Evolutionary conservation across 2,329 filamentous ascomycete genomes (phyloP), one percentile per base, ranked within the genome.

Genomic region (Neofusicoccum kwambonambiense): DNA sequence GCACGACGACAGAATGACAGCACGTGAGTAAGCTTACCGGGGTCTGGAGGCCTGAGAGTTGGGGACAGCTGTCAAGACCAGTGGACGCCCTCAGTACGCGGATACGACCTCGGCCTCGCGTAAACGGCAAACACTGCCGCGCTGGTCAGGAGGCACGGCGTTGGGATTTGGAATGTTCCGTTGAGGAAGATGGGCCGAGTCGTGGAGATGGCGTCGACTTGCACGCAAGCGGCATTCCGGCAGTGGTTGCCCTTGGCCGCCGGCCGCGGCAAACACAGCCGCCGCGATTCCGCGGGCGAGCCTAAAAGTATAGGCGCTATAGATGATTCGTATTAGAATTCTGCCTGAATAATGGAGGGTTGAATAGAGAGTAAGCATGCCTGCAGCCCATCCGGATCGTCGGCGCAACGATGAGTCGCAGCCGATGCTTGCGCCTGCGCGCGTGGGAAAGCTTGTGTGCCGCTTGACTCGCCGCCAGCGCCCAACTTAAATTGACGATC

Each of bases 161-260:
- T 60, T 60, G 42, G 56, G 54, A 47, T 60, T 49, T 60, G 56
- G 56, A 60, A 60, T 60, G 56, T 60, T 60, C 56, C 56, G 56
- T 47, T 60, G 56, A 37, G 54, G 8, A 51, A 35, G 54, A 44
- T 42, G 37, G 52, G 52, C 52, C 41, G 54, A 58, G 54, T 58
- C 54, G 54, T 47, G 54, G 41, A 60, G 56, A 60, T 60, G 41
- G 56, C 54, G 52, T 42, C 35, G 52, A 57, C 37, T 35, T 44
- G 54, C 22, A 47, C 56, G 41, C 56, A 60, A 60, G 5, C 56
- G 42, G 56, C 56, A 37, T 17, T 37, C 39, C 56, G 17, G 15
- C 15, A 45, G 22, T 6, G 13, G 41, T 56, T 42, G 19, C 52
- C 52, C 31, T 15, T 7, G 19, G 17, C 37, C 2, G 41, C 27